phyloP scores from a whole-genome alignment of 148 eudicot genomes.

The Talinum fruticosum region DNA sequence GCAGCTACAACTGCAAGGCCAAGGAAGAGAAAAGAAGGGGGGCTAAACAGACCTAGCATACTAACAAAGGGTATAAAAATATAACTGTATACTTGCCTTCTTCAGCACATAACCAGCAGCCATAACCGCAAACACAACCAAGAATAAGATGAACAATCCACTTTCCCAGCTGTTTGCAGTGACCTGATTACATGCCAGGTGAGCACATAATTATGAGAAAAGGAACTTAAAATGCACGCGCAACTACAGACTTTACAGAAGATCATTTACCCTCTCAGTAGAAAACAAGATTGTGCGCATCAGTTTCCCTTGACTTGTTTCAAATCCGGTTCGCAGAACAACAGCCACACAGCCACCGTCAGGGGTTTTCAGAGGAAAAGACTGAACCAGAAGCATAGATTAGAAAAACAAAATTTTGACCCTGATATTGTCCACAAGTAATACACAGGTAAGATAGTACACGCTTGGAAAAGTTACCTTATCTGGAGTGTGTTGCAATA shows the following conservation, averaged over 20 bases:
- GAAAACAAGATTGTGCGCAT: conserved; percentile 98
- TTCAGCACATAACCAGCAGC: conserved; percentile 98
- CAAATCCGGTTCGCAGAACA: conserved; percentile 95
- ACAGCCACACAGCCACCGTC: conserved; percentile 99
- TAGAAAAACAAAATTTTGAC: conserved; percentile 11
- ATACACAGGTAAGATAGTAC: neutral
- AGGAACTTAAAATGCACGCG: conserved; percentile 4
- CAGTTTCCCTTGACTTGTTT: conserved; percentile 97
- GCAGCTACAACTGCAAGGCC: conserved; percentile 52
- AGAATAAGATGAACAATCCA: conserved; percentile 90
- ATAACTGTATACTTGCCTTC: conserved; percentile 53
- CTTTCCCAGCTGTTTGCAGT: conserved; percentile 99
- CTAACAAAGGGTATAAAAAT: conserved; percentile 1
- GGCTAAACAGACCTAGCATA: neutral
- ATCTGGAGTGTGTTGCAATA: conserved; percentile 94
- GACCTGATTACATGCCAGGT: conserved; percentile 49
- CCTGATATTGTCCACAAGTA: neutral
- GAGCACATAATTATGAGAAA: conserved; percentile 3
- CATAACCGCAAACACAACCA: conserved; percentile 88
- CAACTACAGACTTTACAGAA: conserved; percentile 1
- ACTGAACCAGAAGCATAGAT: conserved; percentile 37
- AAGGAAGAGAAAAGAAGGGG: neutral
- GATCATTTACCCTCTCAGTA: conserved; percentile 79
- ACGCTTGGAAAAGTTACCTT: conserved; percentile 43
- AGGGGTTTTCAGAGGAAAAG: conserved; percentile 71